Evolutionary conservation across 768 basidiomycete genomes (phyloP), one percentile per base, ranked within the genome.

Genomic region (Flagelloscypha sp.): DNA sequence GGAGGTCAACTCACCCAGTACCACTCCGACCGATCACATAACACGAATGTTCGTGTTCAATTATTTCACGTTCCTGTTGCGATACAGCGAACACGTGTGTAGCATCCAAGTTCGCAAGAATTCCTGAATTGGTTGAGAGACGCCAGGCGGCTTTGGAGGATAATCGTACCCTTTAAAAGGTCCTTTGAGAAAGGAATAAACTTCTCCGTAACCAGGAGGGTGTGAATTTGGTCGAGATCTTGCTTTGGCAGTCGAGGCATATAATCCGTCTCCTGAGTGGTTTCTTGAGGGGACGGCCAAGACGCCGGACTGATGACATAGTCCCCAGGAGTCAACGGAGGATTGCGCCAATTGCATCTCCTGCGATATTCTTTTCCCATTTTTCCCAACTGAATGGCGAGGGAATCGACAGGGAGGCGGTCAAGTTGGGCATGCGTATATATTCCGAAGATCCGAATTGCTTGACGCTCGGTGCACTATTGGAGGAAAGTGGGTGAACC

Each of bases 341-440:
- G n/a, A n/a, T n/a, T n/a, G n/a, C n/a, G n/a, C n/a, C n/a, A n/a
- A n/a, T n/a, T n/a, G n/a, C n/a, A n/a, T n/a, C n/a, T n/a, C n/a
- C n/a, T n/a, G n/a, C n/a, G n/a, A 38, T 84, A 84, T 40, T 74
- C 72, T 36, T 59, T 63, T 15, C 74, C 71, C 28, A 58, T 66
- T 3, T 59, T 52, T 4, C 46, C 47, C 5, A 72, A 53, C 31
- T 70, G 68, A 6, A 49, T 47, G 1, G 65, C 61, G 30, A 76
- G 50, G 0, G 57, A 49, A n/a, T 65, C 62, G 73, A 74, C 74
- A 17, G 73, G 54, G 5, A 61, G 57, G 5, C 52, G 38, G 30
- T 65, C 60, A 21, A 72, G 45, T 40, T 72, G 68, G 0, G 61
- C 62, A 22, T 73, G 68, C 0, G 68, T 69, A 20, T 64, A 71